Percentiles rank a stretch among this genome's conserved stretches.
phyloP scores from a whole-genome alignment of 192 early-diverging fungal species.

The Coemansia javaensis region DNA sequence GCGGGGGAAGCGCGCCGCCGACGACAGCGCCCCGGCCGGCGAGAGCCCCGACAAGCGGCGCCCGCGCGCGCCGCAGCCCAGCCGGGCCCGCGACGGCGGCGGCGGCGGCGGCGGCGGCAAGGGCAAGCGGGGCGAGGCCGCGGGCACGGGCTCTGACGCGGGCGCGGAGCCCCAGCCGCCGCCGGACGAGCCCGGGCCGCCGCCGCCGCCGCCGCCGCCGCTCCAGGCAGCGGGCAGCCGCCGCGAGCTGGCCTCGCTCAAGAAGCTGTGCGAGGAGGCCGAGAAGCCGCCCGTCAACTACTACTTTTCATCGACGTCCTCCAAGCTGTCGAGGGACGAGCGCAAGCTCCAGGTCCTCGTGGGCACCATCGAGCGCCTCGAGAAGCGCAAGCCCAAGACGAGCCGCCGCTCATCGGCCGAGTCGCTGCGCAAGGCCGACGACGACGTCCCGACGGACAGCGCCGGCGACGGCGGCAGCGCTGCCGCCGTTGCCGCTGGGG shows the following conservation, averaged over 20 bases:
- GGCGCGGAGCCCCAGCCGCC: no score
- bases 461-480: not conserved
- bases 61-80: no score
- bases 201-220: no score
- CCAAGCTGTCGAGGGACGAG: conserved; percentile 61
- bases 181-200: no score
- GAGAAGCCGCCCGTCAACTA: conserved; percentile 45
- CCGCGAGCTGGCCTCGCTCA: conserved; percentile 26
- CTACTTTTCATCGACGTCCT: conserved; percentile 36
- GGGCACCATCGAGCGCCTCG: conserved; percentile 58
- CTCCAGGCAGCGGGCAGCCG: no score
- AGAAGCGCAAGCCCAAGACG: conserved; percentile 50
- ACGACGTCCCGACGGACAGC: not conserved
- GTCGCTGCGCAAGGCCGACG: not conserved
- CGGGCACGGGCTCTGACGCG: no score
- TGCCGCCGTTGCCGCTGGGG: no score
- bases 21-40: no score
- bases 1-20: no score
- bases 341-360: conserved; percentile 63
- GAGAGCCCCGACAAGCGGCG: no score
- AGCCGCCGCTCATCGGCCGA: conserved; percentile 16
- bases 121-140: conserved; percentile 3
- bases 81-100: not conserved
- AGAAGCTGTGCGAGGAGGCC: conserved; percentile 32
- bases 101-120: conserved; percentile 3